Evolutionary conservation across 2,329 filamentous ascomycete genomes (phyloP).

Genomic region (Dendrostoma leiphaemia): DNA sequence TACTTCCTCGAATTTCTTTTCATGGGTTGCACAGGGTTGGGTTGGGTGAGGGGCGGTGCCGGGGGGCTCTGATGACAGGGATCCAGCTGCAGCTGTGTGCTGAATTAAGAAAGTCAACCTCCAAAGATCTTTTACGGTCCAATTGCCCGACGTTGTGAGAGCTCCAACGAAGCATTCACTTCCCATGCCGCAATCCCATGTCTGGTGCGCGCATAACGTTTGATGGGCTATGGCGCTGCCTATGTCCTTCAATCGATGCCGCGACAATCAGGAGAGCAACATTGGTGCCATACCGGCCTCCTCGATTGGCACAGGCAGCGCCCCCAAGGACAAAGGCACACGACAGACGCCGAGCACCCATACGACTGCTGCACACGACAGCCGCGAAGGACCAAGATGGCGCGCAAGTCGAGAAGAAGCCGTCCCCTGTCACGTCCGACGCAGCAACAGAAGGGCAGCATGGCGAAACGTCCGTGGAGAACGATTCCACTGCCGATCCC

Average conservation of each 20-base stretch:
- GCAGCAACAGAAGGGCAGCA: not conserved
- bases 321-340: not conserved
- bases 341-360: not conserved
- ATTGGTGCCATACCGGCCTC: slow-evolving; percentile 15
- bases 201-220: slow-evolving; percentile 36
- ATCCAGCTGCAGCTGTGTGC: no score
- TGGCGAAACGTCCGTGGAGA: no score
- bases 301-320: slow-evolving; percentile 18
- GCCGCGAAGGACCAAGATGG: not conserved
- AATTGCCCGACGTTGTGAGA: not conserved
- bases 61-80: no score
- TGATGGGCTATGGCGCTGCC: slow-evolving; percentile 63
- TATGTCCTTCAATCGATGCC: slow-evolving; percentile 56
- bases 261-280: slow-evolving; percentile 33
- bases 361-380: slow-evolving; percentile 3
- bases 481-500: not conserved
- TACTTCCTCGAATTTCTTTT: no score
- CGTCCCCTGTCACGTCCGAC: not conserved
- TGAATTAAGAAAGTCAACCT: no score
- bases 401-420: not conserved
- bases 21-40: no score
- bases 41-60: no score
- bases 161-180: not conserved
- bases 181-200: slow-evolving; percentile 27
- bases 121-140: no score